Evolutionary conservation across 2,329 filamentous ascomycete species (phyloP), one percentile per base, ranked within the genome.

Genomic region (Clarireedia homoeocarpa): DNA sequence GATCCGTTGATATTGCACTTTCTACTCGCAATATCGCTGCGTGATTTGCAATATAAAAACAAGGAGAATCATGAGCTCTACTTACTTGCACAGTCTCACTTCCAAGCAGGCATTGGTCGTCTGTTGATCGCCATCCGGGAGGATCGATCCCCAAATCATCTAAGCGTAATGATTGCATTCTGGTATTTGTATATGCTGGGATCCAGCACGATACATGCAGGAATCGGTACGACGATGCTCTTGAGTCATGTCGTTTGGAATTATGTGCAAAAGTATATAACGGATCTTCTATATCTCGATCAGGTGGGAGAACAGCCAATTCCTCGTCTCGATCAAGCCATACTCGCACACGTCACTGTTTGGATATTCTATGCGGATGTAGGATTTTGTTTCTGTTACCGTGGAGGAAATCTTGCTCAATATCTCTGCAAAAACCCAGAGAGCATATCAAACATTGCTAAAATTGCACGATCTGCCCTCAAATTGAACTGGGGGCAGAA

Each of bases 1-100:
- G 45, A 49, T 54, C 52, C 52, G 48, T 24, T 54, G 6, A 44
- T 54, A 10, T 40, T 54, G 45, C 52, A 54, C 20, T 24, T 49
- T 5, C 1, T 54, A 7, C 52, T 54, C 20, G 23, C 52, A 20
- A 49, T 54, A 17, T 54, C 44, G 1, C 47, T 54, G 9, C 44
- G 51, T 30, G 51, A 48, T 14, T n/a, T 54, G 5, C 26, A n/a
- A 6, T 54, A 23, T 10, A 24, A 27, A 34, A 15, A 54, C 7
- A 24, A 44, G 14, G 52, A 48, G 17, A 49, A 44, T 5, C 39
- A 30, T 15, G 38, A 30, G 9, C 45, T 54, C 14, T 36, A 30
- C 5, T 26, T 15, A 5, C 45, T 54, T 3, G 52, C 52, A 2
- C 52, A 54, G 10, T 26, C 39, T 3, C 45, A 54, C 12, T 54